Conservation (phyloP, 2,329 filamentous ascomycete species). For the Saccharata proteae region DNA sequence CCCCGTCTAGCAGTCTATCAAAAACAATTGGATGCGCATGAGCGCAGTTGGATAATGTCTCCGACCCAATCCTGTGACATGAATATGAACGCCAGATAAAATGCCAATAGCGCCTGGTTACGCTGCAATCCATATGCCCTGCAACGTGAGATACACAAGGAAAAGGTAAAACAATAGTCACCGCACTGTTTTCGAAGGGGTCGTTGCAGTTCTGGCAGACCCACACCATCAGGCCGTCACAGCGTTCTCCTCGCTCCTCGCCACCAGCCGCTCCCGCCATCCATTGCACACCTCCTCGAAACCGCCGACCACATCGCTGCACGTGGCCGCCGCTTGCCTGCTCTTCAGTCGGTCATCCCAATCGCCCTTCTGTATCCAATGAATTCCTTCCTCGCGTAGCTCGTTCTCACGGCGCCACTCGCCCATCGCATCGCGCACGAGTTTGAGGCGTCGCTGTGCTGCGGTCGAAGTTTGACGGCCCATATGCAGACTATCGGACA, state of each 20-base stretch:
- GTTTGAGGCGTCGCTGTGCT: constrained; percentile 66
- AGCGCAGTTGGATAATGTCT: no score
- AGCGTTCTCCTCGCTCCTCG: constrained; percentile 5
- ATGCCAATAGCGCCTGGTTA: no score
- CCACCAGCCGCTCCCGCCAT: constrained; percentile 64
- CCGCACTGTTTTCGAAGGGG: no score
- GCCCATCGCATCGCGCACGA: constrained; percentile 70
- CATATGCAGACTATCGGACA: constrained; percentile 91
- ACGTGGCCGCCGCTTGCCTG: constrained; percentile 73
- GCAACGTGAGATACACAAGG: no score
- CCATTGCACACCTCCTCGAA: constrained; percentile 84
- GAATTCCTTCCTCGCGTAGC: constrained; percentile 65
- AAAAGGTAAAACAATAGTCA: no score
- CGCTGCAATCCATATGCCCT: no score
- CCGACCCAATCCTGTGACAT: no score
- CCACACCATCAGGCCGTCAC: no score
- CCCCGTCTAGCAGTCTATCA: no score
- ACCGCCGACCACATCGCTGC: constrained; percentile 76
- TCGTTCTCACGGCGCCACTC: constrained; percentile 80
- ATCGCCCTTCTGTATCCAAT: constrained; percentile 69
- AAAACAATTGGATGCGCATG: no score
- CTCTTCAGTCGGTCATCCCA: constrained; percentile 68
- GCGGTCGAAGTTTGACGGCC: constrained; percentile 76
- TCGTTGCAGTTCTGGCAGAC: no score
- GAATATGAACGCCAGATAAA: no score